Conservation (phyloP, 441 rosid genomes). For the Adansonia rubrostipa region DNA sequence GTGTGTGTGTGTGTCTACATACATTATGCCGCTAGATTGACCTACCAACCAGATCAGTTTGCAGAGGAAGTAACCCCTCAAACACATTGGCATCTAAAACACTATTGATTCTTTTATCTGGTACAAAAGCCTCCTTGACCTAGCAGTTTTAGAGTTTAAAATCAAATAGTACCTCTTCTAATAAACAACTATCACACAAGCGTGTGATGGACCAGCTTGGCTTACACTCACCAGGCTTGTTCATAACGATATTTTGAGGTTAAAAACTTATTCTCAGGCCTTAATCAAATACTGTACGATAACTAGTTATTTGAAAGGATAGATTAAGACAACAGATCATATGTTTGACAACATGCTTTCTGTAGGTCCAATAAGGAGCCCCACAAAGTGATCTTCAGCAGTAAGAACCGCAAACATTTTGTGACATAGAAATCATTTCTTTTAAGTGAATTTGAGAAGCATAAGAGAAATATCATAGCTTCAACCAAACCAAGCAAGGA, state of each 20-base stretch:
- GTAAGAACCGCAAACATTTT: background rate
- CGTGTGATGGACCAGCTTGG: background rate
- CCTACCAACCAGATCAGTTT: background rate
- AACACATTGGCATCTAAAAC: conserved; percentile 14
- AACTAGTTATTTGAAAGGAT: background rate
- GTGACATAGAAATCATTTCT: conserved; percentile 12
- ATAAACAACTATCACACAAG: background rate
- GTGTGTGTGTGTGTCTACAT: background rate
- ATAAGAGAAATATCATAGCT: background rate
- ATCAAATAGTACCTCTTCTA: background rate
- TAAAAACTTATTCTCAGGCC: background rate
- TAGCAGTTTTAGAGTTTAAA: background rate
- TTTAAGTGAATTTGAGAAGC: background rate
- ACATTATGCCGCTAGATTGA: background rate
- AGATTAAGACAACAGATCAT: background rate
- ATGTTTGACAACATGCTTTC: background rate
- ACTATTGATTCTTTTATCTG: background rate
- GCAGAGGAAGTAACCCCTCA: conserved; percentile 7
- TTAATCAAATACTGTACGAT: background rate
- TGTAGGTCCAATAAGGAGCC: conserved; percentile 13
- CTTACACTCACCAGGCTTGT: background rate
- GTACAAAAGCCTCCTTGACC: conserved; percentile 8
- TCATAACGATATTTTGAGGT: background rate
- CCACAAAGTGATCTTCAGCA: background rate
- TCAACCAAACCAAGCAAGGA: conserved; percentile 14